Evolutionary conservation across 768 basidiomycete species (phyloP), one percentile per base, ranked within the genome.

Genomic region (Suillus discolor): DNA sequence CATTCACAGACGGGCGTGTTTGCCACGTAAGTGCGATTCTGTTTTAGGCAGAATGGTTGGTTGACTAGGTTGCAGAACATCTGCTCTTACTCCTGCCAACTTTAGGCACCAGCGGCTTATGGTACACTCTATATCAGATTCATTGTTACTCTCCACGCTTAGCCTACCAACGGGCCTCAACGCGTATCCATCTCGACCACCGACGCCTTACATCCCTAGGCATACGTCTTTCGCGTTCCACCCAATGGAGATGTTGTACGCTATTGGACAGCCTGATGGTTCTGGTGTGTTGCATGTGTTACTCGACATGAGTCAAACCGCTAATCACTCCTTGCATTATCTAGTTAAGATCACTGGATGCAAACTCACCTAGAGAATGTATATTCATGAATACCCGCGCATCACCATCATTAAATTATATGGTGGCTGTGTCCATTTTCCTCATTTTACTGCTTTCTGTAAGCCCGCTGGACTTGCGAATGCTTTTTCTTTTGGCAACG

Each of bases 231-330:
- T 94, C 60, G 81, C 84, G 2, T 96, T 95, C 83, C 94, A 96
- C 73, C 93, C 94, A 15, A 83, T 87, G 67, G 92, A 96, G 75
- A 94, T 95, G 94, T 74, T 95, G 68, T 91, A 87, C 70, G 91
- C 87, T 20, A 74, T 89, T 18, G 92, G 92, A 11, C 85, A 85
- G 53, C 84, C 89, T 60, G 92, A 94, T 74, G 92, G 93, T 1
- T 72, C 79, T 66, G 81, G 86, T 87, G 71, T 66, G 83, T 68
- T 25, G 62, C 63, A 13, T 6, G 28, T 64, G 38, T 54, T 62
- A 38, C 23, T 38, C 55, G 36, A 61, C 18, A 41, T 28, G 36
- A 41, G 20, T n/a, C 36, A 16, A 44, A 11, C 55, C 23, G 64
- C 57, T 67, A 66, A 63, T 69, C 65, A 51, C 60, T 55, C 44